phyloP scores from a whole-genome alignment of 805 yeast genomes.

The Zygoascus biomembranicola region DNA sequence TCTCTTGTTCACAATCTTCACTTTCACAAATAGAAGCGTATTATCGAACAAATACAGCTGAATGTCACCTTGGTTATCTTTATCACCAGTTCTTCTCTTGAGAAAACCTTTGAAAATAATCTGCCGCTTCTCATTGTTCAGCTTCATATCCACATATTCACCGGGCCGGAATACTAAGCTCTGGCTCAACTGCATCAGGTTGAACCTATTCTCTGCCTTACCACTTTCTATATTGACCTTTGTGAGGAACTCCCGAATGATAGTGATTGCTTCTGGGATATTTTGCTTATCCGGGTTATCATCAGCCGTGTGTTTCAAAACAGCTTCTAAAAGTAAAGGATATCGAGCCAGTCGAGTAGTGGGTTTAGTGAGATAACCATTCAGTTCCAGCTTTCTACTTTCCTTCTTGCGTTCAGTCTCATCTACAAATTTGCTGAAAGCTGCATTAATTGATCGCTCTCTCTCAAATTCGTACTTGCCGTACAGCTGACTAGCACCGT shows the following conservation, averaged over 20 bases:
- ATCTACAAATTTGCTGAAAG: conserved; percentile 88
- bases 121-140: conserved; percentile 72
- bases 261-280: conserved; percentile 63
- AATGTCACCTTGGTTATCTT: conserved; percentile 65
- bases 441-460: conserved; percentile 81
- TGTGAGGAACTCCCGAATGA: conserved; percentile 64
- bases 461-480: conserved; percentile 94
- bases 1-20: conserved; percentile 78
- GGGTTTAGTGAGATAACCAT: conserved; percentile 90
- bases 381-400: conserved; percentile 80
- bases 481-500: conserved; percentile 91
- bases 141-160: conserved; percentile 77
- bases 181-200: conserved; percentile 78
- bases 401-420: conserved; percentile 82
- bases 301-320: conserved; percentile 73
- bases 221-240: conserved; percentile 85
- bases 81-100: conserved; percentile 67
- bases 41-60: conserved; percentile 86
- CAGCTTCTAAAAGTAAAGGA: conserved; percentile 74
- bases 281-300: conserved; percentile 64
- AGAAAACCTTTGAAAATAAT: conserved; percentile 72
- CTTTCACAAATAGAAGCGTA: conserved; percentile 74
- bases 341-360: conserved; percentile 94
- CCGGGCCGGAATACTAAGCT: conserved; percentile 72
- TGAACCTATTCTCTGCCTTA: conserved; percentile 86